Percentiles rank a stretch among this genome's conserved stretches.
Conservation (phyloP, 441 rosid genomes). For the Cnidoscolus chayamansa region DNA sequence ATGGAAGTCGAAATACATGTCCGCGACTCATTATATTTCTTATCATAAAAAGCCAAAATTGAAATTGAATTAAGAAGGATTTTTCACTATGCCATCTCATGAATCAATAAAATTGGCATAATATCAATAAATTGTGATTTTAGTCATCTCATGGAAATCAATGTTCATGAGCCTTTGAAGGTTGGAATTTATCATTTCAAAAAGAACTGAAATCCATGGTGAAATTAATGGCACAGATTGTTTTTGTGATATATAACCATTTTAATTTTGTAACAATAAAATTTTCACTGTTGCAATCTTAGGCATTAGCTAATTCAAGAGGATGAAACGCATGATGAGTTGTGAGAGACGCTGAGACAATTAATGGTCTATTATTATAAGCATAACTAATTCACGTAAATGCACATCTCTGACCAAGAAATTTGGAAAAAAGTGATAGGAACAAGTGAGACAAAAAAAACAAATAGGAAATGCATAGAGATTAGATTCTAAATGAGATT, state of each 20-base stretch:
- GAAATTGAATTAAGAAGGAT: background rate
- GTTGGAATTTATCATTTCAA: background rate
- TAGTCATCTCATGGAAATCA: background rate
- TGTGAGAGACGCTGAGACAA: background rate
- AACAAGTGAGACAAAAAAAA: background rate
- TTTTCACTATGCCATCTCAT: background rate
- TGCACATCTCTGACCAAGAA: background rate
- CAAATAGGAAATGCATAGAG: background rate
- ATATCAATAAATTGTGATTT: background rate
- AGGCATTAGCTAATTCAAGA: background rate
- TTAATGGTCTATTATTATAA: background rate
- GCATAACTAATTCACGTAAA: background rate
- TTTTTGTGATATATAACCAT: too few relatives aligned
- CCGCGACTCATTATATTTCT: background rate
- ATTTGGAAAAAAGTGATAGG: background rate
- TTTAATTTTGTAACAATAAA: too few relatives aligned
- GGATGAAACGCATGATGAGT: background rate
- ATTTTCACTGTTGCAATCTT: background rate
- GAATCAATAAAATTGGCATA: background rate
- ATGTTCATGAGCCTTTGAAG: background rate
- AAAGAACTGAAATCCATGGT: too few relatives aligned
- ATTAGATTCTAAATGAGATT: background rate
- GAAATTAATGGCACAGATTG: background rate
- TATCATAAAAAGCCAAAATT: background rate
- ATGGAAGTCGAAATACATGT: background rate